Conservation (phyloP, 2,329 filamentous ascomycete genomes). For the Calonectria hawksworthii region DNA sequence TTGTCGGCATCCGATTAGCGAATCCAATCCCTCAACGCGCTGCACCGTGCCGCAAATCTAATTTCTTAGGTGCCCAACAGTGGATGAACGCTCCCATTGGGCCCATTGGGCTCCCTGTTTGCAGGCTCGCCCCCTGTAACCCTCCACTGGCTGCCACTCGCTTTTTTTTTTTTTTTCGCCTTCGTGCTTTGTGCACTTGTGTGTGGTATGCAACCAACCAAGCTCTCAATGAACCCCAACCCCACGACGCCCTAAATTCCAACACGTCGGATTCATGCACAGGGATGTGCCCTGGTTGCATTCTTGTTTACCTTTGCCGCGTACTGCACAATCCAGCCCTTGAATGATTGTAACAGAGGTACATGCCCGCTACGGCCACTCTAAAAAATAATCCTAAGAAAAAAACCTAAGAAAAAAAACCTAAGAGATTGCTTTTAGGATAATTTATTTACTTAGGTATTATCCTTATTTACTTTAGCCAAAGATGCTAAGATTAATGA, state of each 20-base stretch:
- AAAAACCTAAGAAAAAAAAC: no score
- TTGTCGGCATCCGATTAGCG: conserved; percentile 26
- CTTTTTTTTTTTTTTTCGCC: background rate
- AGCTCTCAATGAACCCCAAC: background rate
- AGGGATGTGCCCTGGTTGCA: background rate
- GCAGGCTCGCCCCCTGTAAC: conserved; percentile 8
- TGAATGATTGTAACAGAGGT: no score
- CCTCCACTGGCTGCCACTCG: background rate
- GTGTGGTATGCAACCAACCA: background rate
- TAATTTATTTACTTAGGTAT: no score
- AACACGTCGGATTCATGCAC: conserved; percentile 6
- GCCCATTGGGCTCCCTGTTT: background rate
- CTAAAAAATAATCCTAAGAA: no score
- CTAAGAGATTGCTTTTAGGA: no score
- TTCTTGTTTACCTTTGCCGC: background rate
- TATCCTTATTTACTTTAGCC: no score
- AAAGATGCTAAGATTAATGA: no score
- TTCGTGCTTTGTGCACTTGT: background rate
- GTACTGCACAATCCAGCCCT: no score
- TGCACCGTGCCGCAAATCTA: conserved; percentile 2
- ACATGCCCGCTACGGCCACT: no score
- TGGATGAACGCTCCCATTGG: conserved; percentile 14
- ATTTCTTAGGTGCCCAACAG: conserved; percentile 24
- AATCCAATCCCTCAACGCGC: conserved; percentile 1
- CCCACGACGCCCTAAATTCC: background rate